Evolutionary conservation across 2,329 filamentous ascomycete genomes (phyloP).

Genomic region (Diaporthe citriasiana): DNA sequence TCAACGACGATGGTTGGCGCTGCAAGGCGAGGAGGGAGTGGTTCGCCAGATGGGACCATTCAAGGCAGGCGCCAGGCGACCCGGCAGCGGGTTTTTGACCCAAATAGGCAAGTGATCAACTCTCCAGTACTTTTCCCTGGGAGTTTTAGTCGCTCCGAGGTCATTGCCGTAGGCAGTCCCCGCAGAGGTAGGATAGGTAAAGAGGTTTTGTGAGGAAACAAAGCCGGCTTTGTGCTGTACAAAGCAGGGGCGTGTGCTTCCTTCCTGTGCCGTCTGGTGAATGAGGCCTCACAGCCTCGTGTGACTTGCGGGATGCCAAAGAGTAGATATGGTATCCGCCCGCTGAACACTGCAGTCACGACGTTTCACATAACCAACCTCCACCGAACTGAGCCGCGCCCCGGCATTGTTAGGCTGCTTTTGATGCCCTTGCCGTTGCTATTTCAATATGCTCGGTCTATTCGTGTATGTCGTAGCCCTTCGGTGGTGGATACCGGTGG

Average conservation of each 20-base stretch:
- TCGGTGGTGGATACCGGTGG: constrained; percentile 21
- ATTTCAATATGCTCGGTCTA: constrained; percentile 6
- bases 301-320: constrained; percentile 5
- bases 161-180: background rate
- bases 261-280: constrained; percentile 23
- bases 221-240: background rate
- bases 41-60: constrained; percentile 19
- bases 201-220: background rate
- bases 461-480: constrained; percentile 22
- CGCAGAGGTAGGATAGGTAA: background rate
- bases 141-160: no score
- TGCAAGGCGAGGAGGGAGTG: background rate
- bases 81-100: constrained; percentile 9
- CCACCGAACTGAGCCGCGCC: constrained; percentile 20
- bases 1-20: constrained; percentile 1
- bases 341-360: constrained; percentile 7
- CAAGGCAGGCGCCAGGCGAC: constrained; percentile 5
- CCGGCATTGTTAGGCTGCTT: constrained; percentile 18
- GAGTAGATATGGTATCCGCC: background rate
- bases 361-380: background rate
- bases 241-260: background rate
- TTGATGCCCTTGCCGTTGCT: constrained; percentile 18
- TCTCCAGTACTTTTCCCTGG: background rate
- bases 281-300: constrained; percentile 4
- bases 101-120: constrained; percentile 11